phyloP scores from a whole-genome alignment of 2,329 filamentous ascomycete genomes.

The Cercospora sp. region DNA sequence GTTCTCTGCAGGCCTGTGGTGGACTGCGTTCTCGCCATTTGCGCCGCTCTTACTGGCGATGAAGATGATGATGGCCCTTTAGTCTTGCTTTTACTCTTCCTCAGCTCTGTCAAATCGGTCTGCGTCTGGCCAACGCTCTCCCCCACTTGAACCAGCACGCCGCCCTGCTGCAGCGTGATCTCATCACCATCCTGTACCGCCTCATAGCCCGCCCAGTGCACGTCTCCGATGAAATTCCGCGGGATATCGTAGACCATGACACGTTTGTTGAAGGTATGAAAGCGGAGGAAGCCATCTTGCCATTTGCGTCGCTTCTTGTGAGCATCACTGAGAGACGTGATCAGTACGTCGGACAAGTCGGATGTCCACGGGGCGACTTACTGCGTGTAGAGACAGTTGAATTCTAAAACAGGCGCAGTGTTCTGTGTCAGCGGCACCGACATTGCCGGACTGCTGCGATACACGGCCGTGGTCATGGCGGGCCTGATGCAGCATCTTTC shows the following conservation, averaged over 20 bases:
- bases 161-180: slow-evolving; percentile 71
- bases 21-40: slow-evolving; percentile 17
- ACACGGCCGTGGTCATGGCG: slow-evolving; percentile 38
- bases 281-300: slow-evolving; percentile 88
- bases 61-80: background rate
- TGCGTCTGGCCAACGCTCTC: slow-evolving; percentile 71
- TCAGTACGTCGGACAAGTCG: background rate
- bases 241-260: slow-evolving; percentile 86
- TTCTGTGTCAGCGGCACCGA: slow-evolving; percentile 56
- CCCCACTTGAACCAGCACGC: slow-evolving; percentile 75
- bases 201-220: slow-evolving; percentile 71
- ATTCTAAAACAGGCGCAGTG: slow-evolving; percentile 76
- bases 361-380: background rate
- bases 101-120: slow-evolving; percentile 74
- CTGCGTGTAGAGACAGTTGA: slow-evolving; percentile 80
- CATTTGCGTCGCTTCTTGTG: slow-evolving; percentile 86
- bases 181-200: slow-evolving; percentile 81
- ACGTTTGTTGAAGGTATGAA: slow-evolving; percentile 86
- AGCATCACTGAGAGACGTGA: slow-evolving; percentile 55
- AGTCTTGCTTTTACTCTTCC: slow-evolving; percentile 64
- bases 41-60: slow-evolving; percentile 23
- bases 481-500: background rate
- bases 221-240: slow-evolving; percentile 79
- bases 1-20: slow-evolving; percentile 18
- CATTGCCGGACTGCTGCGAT: slow-evolving; percentile 40